Evolutionary conservation across 2,329 filamentous ascomycete species (phyloP), one percentile per base, ranked within the genome.

Genomic region (Byssochlamys sp.): DNA sequence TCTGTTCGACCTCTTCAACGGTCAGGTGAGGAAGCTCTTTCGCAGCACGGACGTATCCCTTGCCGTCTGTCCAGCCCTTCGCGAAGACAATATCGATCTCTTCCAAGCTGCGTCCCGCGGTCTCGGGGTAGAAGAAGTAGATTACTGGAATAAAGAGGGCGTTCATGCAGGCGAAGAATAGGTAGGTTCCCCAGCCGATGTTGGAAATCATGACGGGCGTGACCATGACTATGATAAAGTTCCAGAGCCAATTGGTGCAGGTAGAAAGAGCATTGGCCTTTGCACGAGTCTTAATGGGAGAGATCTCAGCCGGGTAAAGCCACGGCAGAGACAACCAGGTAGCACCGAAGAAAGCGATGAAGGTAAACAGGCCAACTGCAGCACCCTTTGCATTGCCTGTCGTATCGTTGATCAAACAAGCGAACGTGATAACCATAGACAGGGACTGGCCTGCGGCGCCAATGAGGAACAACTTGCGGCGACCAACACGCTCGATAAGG

Each of bases 261-360:
- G 77, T 80, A 0, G 76, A 77, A 14, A 79, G 68, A 0, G 79
- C 77, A 62, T 79, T 80, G 12, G 77, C 78, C 69, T 79, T 80
- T 29, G 77, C 75, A 29, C 79, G 75, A n/a, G 77, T 80, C 67
- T 77, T 77, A 66, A 80, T 73, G 7, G 78, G 78, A 61, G 77
- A 78, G 66, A 78, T 73, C 59, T 80, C 79, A 31, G 78, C 74
- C 0, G 77, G 70, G 55, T 70, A 67, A 25, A 69, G 60, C 83
- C 82, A 87, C 0, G 83, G 83, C 25, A 84, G 75, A 14, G 83
- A 81, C 3, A 85, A 66, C 80, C 81, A 84, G 1, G 81, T 84
- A 0, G 83, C 82, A 24, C 82, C 84, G 59, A 86, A 87, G 55
- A 81, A 83, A 2, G 83, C 82, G 59, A 86, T 86, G 70, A 85